Conservation (phyloP, 164 flowering plant species). For the Vitis riparia region DNA sequence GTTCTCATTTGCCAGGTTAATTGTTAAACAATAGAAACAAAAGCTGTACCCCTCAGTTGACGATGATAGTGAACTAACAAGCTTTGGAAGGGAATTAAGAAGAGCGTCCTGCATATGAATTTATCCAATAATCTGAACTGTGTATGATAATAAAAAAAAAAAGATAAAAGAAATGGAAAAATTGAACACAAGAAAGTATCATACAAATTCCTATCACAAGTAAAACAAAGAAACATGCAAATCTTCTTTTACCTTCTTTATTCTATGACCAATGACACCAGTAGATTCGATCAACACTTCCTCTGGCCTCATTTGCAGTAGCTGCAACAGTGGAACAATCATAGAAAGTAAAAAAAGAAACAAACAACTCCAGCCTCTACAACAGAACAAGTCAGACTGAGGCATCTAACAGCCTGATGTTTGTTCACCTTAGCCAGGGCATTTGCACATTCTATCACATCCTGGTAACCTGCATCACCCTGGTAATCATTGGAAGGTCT, state of each 20-base stretch:
- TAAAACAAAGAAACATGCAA: neutral
- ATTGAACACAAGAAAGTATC: neutral
- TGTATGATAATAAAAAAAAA: too few relatives aligned
- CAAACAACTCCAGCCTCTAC: neutral
- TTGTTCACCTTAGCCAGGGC: slow-evolving; percentile 64
- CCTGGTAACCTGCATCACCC: slow-evolving; percentile 98
- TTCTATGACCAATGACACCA: slow-evolving; percentile 95
- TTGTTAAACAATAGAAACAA: slow-evolving; percentile 1
- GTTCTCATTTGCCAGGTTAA: neutral
- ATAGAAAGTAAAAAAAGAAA: neutral
- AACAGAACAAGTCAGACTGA: neutral
- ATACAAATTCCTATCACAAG: neutral
- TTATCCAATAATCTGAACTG: neutral
- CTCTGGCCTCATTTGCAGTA: slow-evolving; percentile 57
- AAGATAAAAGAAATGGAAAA: too few relatives aligned
- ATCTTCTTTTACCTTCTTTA: slow-evolving; percentile 62
- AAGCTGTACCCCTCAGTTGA: slow-evolving; percentile 61
- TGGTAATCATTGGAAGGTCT: slow-evolving; percentile 26
- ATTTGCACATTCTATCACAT: slow-evolving; percentile 74
- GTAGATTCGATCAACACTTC: slow-evolving; percentile 90
- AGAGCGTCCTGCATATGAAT: slow-evolving; percentile 74
- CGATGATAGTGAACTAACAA: slow-evolving; percentile 60
- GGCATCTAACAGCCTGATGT: neutral
- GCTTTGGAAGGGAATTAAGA: slow-evolving; percentile 74
- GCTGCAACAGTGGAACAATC: slow-evolving; percentile 36